Conservation (phyloP, 768 basidiomycete species). For the Pleurotus sapidus region DNA sequence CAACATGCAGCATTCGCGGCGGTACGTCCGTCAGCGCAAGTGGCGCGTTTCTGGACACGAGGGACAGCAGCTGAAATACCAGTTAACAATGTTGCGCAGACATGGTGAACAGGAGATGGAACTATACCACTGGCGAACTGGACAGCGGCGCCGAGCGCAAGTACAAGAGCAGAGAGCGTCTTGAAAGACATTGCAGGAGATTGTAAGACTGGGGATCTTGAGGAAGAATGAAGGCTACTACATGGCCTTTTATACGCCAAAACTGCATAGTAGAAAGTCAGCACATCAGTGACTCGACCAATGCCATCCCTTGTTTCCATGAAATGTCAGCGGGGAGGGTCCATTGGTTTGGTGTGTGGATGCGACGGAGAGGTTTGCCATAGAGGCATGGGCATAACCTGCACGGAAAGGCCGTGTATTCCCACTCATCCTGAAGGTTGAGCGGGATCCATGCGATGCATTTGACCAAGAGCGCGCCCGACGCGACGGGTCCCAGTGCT, state of each 20-base stretch:
- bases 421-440: not conserved
- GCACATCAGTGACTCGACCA: too few species aligned
- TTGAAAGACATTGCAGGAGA: slow-evolving; percentile 4
- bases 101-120: not conserved
- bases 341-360: slow-evolving; percentile 8
- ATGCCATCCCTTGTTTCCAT: not conserved
- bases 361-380: not conserved
- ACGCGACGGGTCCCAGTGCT: slow-evolving; percentile 1
- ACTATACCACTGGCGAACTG: not conserved
- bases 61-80: not conserved
- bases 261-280: not conserved
- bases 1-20: slow-evolving; percentile 25
- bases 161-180: not conserved
- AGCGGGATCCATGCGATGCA: not conserved
- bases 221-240: not conserved
- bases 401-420: not conserved
- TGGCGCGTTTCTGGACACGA: slow-evolving; percentile 16
- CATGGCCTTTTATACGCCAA: slow-evolving; percentile 5
- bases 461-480: not conserved
- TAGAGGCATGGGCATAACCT: not conserved
- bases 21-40: slow-evolving; percentile 26
- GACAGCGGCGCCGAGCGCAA: not conserved
- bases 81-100: not conserved
- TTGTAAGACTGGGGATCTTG: not conserved
- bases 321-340: not conserved